Conservation (phyloP, 225 moss, liverwort and hornwort genomes). For the Marchantia polymorpha region DNA sequence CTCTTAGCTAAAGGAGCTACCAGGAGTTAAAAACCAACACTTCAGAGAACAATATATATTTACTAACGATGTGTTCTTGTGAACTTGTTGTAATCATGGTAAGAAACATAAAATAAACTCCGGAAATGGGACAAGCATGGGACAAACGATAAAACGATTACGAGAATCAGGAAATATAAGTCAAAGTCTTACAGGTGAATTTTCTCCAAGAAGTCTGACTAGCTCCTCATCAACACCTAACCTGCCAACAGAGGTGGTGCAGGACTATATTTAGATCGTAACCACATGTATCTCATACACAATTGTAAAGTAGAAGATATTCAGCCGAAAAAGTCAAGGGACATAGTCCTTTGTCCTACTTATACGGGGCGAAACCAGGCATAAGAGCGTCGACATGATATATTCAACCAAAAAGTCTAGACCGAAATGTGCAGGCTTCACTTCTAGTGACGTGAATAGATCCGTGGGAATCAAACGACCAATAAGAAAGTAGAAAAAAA, state of each 20-base stretch:
- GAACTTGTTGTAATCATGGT: background rate
- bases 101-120: background rate
- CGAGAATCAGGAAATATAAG: background rate
- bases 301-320: no score
- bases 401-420: no score
- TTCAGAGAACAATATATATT: background rate
- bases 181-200: slow-evolving; percentile 66
- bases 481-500: no score
- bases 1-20: no score
- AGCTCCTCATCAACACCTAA: slow-evolving; percentile 95
- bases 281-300: background rate
- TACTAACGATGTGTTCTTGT: no score
- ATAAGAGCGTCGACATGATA: no score
- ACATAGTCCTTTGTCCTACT: no score
- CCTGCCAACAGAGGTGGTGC: slow-evolving; percentile 39
- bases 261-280: background rate
- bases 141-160: background rate
- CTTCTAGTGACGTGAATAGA: no score
- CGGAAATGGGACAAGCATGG: background rate
- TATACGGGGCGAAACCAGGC: background rate
- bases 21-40: no score
- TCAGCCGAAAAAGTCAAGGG: no score
- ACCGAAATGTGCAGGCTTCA: no score
- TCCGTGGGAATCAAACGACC: no score
- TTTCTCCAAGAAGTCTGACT: slow-evolving; percentile 78